phyloP scores from a whole-genome alignment of 2,329 filamentous ascomycete species.

The Xylariomycetidae sp. region DNA sequence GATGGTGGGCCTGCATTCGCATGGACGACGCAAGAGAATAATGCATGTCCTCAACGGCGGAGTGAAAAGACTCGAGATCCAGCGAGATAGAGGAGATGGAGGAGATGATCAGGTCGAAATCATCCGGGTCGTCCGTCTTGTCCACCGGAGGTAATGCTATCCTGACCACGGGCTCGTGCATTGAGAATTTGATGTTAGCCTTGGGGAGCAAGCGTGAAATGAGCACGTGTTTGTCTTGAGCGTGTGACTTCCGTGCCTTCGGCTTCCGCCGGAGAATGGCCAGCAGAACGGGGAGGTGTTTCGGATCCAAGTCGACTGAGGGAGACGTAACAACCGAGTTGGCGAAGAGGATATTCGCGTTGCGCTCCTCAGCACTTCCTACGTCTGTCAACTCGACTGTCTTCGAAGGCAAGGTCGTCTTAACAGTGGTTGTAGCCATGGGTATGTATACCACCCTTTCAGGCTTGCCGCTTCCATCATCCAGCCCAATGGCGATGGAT shows the following conservation, averaged over 20 bases:
- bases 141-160: slow-evolving; percentile 80
- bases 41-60: slow-evolving; percentile 72
- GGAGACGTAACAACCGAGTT: slow-evolving; percentile 96
- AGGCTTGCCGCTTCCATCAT: slow-evolving; percentile 79
- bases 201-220: slow-evolving; percentile 91
- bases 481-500: slow-evolving; percentile 84
- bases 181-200: slow-evolving; percentile 87
- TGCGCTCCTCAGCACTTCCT: slow-evolving; percentile 72
- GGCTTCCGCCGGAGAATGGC: slow-evolving; percentile 61
- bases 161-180: slow-evolving; percentile 91
- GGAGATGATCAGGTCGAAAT: slow-evolving; percentile 93
- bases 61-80: slow-evolving; percentile 94
- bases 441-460: slow-evolving; percentile 89
- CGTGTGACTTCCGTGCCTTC: slow-evolving; percentile 33
- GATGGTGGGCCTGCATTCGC: slow-evolving; percentile 74
- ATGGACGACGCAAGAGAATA: slow-evolving; percentile 81
- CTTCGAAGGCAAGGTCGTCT: slow-evolving; percentile 91
- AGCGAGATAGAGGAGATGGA: slow-evolving; percentile 90
- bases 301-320: slow-evolving; percentile 86
- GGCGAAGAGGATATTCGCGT: slow-evolving; percentile 92
- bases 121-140: slow-evolving; percentile 58
- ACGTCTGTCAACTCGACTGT: slow-evolving; percentile 74
- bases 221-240: slow-evolving; percentile 55
- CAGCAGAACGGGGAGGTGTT: slow-evolving; percentile 79
- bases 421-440: slow-evolving; percentile 93